phyloP scores from a whole-genome alignment of 495 filamentous ascomycete species.

The Hamigera avellanea region DNA sequence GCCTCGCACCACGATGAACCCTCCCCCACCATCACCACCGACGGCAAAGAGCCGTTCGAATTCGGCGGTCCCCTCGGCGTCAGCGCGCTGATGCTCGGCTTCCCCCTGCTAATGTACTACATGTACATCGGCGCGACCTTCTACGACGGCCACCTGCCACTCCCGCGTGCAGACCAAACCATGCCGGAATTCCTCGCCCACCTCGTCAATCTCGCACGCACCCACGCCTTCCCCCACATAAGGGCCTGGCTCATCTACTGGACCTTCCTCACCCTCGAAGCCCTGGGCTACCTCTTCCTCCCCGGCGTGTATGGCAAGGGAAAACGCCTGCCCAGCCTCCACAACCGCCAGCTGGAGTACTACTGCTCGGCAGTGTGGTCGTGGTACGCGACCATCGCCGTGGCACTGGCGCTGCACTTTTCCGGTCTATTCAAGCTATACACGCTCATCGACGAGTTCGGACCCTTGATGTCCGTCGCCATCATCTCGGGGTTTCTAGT shows the following conservation, averaged over 20 bases:
- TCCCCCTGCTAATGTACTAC: conserved; percentile 90
- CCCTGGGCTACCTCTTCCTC: conserved; percentile 59
- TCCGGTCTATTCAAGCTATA: conserved; percentile 81
- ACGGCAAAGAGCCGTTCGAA: conserved; percentile 34
- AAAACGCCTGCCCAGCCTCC: conserved; percentile 67
- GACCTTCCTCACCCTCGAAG: conserved; percentile 68
- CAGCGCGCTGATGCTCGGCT: conserved; percentile 67
- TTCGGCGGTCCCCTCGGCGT: conserved; percentile 76
- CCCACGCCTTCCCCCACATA: conserved; percentile 61
- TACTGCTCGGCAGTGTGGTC: conserved; percentile 84
- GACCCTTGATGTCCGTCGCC: conserved; percentile 76
- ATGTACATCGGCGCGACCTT: conserved; percentile 92
- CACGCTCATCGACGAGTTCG: conserved; percentile 92
- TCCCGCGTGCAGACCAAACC: conserved; percentile 46
- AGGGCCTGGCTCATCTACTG: conserved; percentile 83
- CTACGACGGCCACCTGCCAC: conserved; percentile 71
- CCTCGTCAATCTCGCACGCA: conserved; percentile 54
- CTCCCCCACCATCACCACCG: no score
- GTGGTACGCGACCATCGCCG: conserved; percentile 72
- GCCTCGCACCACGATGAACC: no score
- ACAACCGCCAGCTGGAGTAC: conserved; percentile 81
- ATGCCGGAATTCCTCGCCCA: conserved; percentile 52
- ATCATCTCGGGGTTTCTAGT: conserved; percentile 80
- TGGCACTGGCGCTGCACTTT: conserved; percentile 59
- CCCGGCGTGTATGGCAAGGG: conserved; percentile 71